Conservation (phyloP, 495 filamentous ascomycete genomes). For the Penicillium nucicola region DNA sequence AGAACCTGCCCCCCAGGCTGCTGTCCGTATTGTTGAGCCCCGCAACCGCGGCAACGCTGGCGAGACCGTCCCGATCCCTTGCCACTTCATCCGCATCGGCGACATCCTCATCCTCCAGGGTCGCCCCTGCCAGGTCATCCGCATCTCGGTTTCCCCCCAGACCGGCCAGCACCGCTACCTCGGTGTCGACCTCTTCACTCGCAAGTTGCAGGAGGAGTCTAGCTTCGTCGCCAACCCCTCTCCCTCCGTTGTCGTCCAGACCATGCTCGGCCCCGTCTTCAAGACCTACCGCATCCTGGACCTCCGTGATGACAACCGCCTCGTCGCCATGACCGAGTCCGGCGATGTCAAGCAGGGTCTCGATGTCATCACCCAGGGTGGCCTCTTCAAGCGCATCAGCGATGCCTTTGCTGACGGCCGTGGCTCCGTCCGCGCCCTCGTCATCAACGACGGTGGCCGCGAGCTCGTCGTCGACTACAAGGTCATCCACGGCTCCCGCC, state of each 20-base stretch:
- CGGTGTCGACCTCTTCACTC: slow-evolving; percentile 99
- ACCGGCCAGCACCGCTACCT: slow-evolving; percentile 99
- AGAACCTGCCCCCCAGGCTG: slow-evolving; percentile 40
- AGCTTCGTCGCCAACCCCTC: slow-evolving; percentile 96
- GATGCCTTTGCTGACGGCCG: slow-evolving; percentile 88
- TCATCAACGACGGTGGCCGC: slow-evolving; percentile 89
- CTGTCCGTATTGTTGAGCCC: slow-evolving; percentile 53
- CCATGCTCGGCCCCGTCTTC: slow-evolving; percentile 99
- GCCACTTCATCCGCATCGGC: slow-evolving; percentile 98
- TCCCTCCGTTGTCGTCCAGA: slow-evolving; percentile 96
- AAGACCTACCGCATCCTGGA: slow-evolving; percentile 99
- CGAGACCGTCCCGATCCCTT: slow-evolving; percentile 96
- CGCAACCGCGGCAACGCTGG: slow-evolving; percentile 47
- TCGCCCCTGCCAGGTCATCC: slow-evolving; percentile 99
- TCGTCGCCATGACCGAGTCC: slow-evolving; percentile 79
- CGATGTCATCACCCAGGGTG: slow-evolving; percentile 88
- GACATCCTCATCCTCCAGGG: slow-evolving; percentile 99
- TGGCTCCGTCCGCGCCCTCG: slow-evolving; percentile 88
- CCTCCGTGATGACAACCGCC: slow-evolving; percentile 81
- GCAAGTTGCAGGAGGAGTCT: slow-evolving; percentile 98
- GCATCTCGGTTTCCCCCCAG: slow-evolving; percentile 95
- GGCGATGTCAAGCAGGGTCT: slow-evolving; percentile 98
- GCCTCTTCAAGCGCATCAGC: slow-evolving; percentile 75
- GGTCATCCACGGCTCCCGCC: slow-evolving; percentile 78
- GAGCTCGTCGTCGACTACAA: slow-evolving; percentile 99